Base-by-base conservation (phyloP, 495 filamentous ascomycete genomes). In the Penicillium fimorum region DNA sequence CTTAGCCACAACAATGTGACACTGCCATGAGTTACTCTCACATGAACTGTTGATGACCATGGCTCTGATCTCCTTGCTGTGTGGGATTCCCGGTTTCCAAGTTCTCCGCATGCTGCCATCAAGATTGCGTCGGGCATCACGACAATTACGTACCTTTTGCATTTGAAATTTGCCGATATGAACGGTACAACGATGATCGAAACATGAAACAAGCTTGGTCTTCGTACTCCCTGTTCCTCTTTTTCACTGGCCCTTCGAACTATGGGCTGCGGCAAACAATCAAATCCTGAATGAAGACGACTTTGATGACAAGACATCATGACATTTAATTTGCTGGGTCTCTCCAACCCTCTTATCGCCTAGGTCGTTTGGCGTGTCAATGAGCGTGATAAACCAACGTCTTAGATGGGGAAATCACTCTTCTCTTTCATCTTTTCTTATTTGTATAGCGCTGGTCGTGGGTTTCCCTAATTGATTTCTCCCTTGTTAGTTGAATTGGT, bases 241-340 rank as follows among this genome's bases (percentile, higher is more conserved):
- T 53, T 56, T 57, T 45, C 44, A 41, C 30, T 24, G 45, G 40
- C 33, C 48, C 42, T 45, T 37, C 12, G n/a, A 45, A 61, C 52
- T 29, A 55, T 41, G 58, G 63, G 53, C 57, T 63, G 30, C 47
- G 44, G 58, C 60, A 61, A 63, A 53, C 56, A 59, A 66, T 47
- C 52, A 53, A 67, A 50, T 54, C 42, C 55, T 56, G 54, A 67
- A 58, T 55, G 56, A 61, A 69, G 66, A 69, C 66, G 63, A 67
- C 64, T 47, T 64, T 69, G 61, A 69, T 64, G 66, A 69, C 63
- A 64, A 67, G 66, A 69, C 54, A 69, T 54, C 52, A 54, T 69
- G 63, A 69, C 56, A 57, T 62, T 59, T 61, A 66, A 62, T 67
- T 46, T 67, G 55, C 56, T 60, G 60, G 60, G 57, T 53, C 55